Percentiles rank a stretch among this genome's conserved stretches.
Evolutionary conservation across 352 stramenopile genomes (phyloP).

Genomic region (Phytopythium chamaehyphon): DNA sequence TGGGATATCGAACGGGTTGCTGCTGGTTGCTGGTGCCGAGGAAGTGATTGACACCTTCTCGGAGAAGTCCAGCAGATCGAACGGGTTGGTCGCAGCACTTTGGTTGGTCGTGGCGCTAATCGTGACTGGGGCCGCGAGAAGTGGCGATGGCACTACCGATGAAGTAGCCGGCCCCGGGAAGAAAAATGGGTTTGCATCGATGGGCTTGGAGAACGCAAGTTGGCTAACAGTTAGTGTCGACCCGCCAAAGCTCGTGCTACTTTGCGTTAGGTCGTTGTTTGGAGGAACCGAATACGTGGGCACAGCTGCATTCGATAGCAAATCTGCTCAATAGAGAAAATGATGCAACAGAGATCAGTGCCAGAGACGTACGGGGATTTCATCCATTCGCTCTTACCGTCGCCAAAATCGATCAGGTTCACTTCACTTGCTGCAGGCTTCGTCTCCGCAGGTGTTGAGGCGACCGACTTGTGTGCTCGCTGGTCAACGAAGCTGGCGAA

Average conservation of each 20-base stretch:
- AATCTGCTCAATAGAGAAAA: background rate
- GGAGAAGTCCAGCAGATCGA: conserved; percentile 33
- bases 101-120: conserved; percentile 12
- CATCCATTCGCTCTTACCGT: conserved; percentile 21
- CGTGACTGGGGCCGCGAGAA: background rate
- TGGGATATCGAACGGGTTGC: conserved; percentile 31
- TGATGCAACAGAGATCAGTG: background rate
- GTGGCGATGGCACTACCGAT: background rate
- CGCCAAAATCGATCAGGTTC: conserved; percentile 65
- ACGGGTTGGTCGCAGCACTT: conserved; percentile 18
- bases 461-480: conserved; percentile 35
- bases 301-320: too few relatives aligned
- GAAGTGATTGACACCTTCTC: conserved; percentile 28
- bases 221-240: too few relatives aligned
- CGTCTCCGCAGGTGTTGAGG: conserved; percentile 7
- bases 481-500: conserved; percentile 64
- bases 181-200: too few relatives aligned
- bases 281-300: too few relatives aligned
- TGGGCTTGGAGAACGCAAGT: too few relatives aligned
- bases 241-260: too few relatives aligned
- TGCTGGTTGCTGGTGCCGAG: conserved; percentile 4
- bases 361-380: background rate
- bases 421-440: conserved; percentile 21
- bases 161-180: too few relatives aligned
- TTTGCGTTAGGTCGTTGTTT: too few relatives aligned